phyloP scores from a whole-genome alignment of 2,329 filamentous ascomycete genomes.

The Sphaerostilbella broomeana region DNA sequence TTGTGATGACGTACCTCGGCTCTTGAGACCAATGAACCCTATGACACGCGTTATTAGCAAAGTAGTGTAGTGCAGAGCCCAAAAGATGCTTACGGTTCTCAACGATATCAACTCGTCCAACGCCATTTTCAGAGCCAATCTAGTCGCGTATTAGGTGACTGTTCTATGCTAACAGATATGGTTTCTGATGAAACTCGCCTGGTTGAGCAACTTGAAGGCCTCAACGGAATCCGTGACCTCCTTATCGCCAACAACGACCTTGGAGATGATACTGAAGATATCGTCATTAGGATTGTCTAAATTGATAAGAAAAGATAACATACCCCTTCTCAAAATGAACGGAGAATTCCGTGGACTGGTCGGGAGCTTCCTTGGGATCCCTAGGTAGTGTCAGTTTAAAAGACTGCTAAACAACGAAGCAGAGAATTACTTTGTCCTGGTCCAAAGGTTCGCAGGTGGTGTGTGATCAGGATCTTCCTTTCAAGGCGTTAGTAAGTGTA shows the following conservation, averaged over 20 bases:
- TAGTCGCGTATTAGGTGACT: not conserved
- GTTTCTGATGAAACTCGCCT: slow-evolving; percentile 15
- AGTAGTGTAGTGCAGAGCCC: no score
- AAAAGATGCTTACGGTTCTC: no score
- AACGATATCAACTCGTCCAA: slow-evolving; percentile 55
- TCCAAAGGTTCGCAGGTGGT: slow-evolving; percentile 68
- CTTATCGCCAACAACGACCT: slow-evolving; percentile 36
- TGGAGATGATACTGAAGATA: slow-evolving; percentile 49
- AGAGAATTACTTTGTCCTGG: slow-evolving; percentile 32
- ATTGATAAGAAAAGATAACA: not conserved
- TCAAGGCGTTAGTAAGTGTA: not conserved
- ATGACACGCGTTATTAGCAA: no score
- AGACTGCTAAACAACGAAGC: not conserved
- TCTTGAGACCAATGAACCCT: slow-evolving; percentile 18
- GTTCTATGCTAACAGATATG: not conserved
- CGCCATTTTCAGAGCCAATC: slow-evolving; percentile 56
- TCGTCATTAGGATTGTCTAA: no score
- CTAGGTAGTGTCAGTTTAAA: not conserved
- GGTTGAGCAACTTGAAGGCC: slow-evolving; percentile 53
- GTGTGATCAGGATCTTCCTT: slow-evolving; percentile 47
- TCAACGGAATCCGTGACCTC: not conserved
- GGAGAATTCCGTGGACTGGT: slow-evolving; percentile 40
- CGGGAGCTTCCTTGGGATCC: slow-evolving; percentile 1
- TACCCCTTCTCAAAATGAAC: slow-evolving; percentile 57
- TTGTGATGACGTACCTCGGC: slow-evolving; percentile 4